A percentile compares a stretch with the other conserved stretches of the same genome.
phyloP scores from a whole-genome alignment of 129 eudicot genomes.

The Flaveria linearis region DNA sequence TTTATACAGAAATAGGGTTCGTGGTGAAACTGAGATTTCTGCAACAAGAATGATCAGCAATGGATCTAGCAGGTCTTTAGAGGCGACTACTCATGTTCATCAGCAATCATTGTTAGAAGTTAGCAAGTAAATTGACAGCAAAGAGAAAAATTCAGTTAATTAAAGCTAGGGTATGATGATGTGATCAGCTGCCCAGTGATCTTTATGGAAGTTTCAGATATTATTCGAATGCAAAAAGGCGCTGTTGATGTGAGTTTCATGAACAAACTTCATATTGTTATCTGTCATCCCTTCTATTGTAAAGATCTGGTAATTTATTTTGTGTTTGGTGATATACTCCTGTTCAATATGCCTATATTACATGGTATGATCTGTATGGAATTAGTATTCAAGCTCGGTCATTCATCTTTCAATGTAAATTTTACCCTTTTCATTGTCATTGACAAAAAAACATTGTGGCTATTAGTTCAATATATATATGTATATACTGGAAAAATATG shows the following conservation, averaged over 20 bases:
- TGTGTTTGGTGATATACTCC: slow-evolving; percentile 1
- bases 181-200: slow-evolving; percentile 20
- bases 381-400: slow-evolving; percentile 7
- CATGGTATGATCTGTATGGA: slow-evolving; percentile 7
- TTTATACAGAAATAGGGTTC: slow-evolving; percentile 46
- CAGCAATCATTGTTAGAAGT: slow-evolving; percentile 32
- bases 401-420: background rate
- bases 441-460: background rate
- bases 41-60: slow-evolving; percentile 35
- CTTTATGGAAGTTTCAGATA: slow-evolving; percentile 7
- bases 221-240: slow-evolving; percentile 17
- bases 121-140: slow-evolving; percentile 27
- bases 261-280: slow-evolving; percentile 30
- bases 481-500: background rate
- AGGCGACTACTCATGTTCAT: slow-evolving; percentile 31
- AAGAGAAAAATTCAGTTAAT: slow-evolving; percentile 18
- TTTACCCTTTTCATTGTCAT: background rate
- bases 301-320: slow-evolving; percentile 1
- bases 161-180: slow-evolving; percentile 10
- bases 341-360: slow-evolving; percentile 17
- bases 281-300: slow-evolving; percentile 15
- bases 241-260: slow-evolving; percentile 19
- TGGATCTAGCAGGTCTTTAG: slow-evolving; percentile 36
- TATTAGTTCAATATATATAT: background rate
- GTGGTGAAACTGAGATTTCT: slow-evolving; percentile 33